A percentile compares a stretch with the other conserved stretches of the same genome.
Evolutionary conservation across 352 stramenopile genomes (phyloP).

Genomic region (Pythium plurisporium): DNA sequence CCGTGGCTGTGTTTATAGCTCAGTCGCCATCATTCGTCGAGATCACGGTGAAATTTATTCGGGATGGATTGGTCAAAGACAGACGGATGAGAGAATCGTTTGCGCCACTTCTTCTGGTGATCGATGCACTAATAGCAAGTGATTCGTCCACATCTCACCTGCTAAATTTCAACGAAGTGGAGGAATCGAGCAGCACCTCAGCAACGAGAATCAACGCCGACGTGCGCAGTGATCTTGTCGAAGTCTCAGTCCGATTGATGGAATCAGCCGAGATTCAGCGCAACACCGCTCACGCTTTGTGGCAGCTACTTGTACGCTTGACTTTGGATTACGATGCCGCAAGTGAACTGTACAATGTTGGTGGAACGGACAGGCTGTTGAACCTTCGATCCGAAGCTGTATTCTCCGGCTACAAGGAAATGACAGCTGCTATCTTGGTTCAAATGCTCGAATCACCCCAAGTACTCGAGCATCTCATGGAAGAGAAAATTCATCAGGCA

Average conservation of each 20-base stretch:
- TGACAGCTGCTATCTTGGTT: conserved; percentile 64
- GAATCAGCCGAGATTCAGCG: conserved; percentile 16
- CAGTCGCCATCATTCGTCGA: conserved; percentile 46
- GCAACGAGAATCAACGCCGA: conserved; percentile 12
- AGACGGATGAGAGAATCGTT: conserved; percentile 31
- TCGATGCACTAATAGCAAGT: conserved; percentile 45
- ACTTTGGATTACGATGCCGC: conserved; percentile 74
- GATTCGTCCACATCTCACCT: neutral
- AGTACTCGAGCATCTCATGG: conserved; percentile 82
- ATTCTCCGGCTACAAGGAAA: conserved; percentile 69
- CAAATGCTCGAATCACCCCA: conserved; percentile 78
- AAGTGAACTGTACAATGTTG: conserved; percentile 43
- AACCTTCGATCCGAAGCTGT: conserved; percentile 35
- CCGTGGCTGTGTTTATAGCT: conserved; percentile 23
- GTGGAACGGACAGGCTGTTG: conserved; percentile 59
- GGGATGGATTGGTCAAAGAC: neutral
- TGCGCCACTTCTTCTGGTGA: conserved; percentile 54
- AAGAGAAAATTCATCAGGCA: conserved; percentile 76
- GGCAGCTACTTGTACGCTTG: conserved; percentile 65
- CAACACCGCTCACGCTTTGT: conserved; percentile 54
- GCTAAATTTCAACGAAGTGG: neutral
- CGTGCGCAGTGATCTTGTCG: conserved; percentile 10
- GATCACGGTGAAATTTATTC: conserved; percentile 42
- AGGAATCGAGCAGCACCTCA: neutral
- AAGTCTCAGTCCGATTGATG: conserved; percentile 20